These are phyloP conservation scores for Calcarisporium arbuscula DNA, from an alignment of 2,329 filamentous ascomycete species.

Conservation along the genomic window DNA sequence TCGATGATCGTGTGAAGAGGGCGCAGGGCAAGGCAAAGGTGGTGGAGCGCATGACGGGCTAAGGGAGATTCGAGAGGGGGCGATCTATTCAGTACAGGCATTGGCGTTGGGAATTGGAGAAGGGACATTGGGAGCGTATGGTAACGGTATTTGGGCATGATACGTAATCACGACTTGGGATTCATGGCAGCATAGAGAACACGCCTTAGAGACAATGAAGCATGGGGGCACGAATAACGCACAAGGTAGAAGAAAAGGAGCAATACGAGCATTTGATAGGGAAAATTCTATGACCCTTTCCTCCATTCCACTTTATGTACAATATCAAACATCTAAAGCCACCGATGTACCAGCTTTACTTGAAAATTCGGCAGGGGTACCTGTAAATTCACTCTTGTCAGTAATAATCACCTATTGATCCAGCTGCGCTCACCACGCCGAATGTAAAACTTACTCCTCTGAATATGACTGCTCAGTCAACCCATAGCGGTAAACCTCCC, in stretches of 20 bases:
- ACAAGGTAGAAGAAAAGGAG: no score
- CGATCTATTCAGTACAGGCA: background rate
- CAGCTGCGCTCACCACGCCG: background rate
- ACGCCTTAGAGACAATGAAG: no score
- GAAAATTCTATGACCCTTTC: conserved; percentile 22
- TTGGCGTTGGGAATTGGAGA: background rate
- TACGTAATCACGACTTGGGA: no score
- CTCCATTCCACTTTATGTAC: conserved; percentile 21
- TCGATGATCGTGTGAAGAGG: conserved; percentile 81
- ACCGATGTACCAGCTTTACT: conserved; percentile 29
- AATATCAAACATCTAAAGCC: no score
- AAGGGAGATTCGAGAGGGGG: background rate
- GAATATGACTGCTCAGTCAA: conserved; percentile 65
- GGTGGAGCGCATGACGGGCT: conserved; percentile 61
- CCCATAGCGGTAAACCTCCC: conserved; percentile 64
- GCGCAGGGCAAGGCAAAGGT: conserved; percentile 81
- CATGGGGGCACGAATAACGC: no score
- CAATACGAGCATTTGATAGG: no score
- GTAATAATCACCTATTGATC: background rate
- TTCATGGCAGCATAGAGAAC: no score
- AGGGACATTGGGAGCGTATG: background rate
- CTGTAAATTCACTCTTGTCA: conserved; percentile 27
- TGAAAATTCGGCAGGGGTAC: conserved; percentile 60
- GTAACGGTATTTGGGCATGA: no score
- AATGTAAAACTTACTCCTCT: conserved; percentile 49